Base-by-base conservation (phyloP, 257 asterid genomes). In the Coffea eugenioides region DNA sequence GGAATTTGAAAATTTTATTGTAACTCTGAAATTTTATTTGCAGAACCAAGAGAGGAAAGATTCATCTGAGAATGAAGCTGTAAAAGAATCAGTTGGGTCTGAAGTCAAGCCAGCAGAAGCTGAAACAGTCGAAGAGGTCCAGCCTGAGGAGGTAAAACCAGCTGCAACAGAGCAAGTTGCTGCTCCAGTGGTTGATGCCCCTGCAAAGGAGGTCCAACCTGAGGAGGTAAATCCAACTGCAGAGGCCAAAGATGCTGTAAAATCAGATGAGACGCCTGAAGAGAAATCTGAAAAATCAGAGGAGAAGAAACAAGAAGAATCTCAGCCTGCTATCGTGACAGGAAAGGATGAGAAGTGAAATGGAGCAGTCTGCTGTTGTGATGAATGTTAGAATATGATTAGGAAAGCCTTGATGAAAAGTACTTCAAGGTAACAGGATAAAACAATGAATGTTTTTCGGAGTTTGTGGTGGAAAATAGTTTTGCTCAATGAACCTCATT, bases 241-340 rank as follows among this genome's bases (percentile, higher is more conserved):
- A 3, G 13, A 59, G 13, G 66, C 31, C 20, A 12, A 59, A 59
- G 54, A 70, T 65, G 27, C 73, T 31, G 77, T 81, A 59, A 5
- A 23, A 25, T 10, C 57, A 11, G 82, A 80, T 20, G 45, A 72
- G 23, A 73, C 31, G 14, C 25, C 39, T 11, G 62, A 74, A 69
- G 83, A 69, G 41, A 27, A 72, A 75, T 10, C 61, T 81, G 70
- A 70, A 79, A 77, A 67, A 49, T 54, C 25, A 21, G 5, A 79
- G 27, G 80, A 48, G 77, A 65, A 75, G 20, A 36, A 76, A 45
- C 56, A 56, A 8, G 79, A 57, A 59, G 82, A 72, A 54, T 10
- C 61, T 0, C 5, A 65, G 41, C 18, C 68, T 7, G 85, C 66
- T 59, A 21, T 2, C 21, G 66, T 6, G 77, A 18, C 18, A 39